These are phyloP conservation scores for Rhypophila decipiens DNA, from an alignment of 495 filamentous ascomycete species.

Conservation along the genomic window DNA sequence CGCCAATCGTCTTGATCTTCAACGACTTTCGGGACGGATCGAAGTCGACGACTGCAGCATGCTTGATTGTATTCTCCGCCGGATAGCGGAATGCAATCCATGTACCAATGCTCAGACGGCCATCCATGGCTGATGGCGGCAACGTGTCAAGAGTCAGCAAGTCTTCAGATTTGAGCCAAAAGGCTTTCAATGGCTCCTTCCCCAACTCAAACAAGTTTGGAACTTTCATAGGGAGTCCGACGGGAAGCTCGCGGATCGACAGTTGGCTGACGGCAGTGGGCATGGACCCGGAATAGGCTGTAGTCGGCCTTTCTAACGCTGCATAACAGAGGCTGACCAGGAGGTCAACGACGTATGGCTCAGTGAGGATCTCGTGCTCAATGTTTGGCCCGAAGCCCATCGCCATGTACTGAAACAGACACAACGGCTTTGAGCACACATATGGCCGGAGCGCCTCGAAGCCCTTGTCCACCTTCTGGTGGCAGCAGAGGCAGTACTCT, in stretches of 20 bases:
- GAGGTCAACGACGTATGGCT: slow-evolving; percentile 81
- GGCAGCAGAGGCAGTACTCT: slow-evolving; percentile 84
- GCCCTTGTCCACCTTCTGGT: slow-evolving; percentile 59
- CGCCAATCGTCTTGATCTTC: slow-evolving; percentile 4
- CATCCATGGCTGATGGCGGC: not conserved
- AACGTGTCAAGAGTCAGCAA: not conserved
- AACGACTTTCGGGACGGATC: not conserved
- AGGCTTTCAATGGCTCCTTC: too few species aligned
- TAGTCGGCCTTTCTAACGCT: slow-evolving; percentile 9
- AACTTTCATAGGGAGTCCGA: slow-evolving; percentile 15
- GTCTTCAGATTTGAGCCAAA: too few species aligned
- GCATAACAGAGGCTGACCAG: slow-evolving; percentile 77
- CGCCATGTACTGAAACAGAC: slow-evolving; percentile 88
- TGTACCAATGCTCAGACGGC: not conserved
- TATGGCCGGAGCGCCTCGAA: slow-evolving; percentile 90
- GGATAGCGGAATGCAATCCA: slow-evolving; percentile 17
- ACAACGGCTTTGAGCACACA: slow-evolving; percentile 74
- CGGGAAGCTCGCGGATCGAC: slow-evolving; percentile 19
- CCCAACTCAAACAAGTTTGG: slow-evolving; percentile 3
- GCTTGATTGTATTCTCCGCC: not conserved
- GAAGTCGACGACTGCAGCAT: slow-evolving; percentile 2
- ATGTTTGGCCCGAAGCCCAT: slow-evolving; percentile 79
- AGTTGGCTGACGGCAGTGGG: too few species aligned
- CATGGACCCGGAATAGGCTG: too few species aligned
- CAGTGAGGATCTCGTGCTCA: slow-evolving; percentile 74